Conservation (phyloP, 768 basidiomycete species). For the Kondoa subrosea region DNA sequence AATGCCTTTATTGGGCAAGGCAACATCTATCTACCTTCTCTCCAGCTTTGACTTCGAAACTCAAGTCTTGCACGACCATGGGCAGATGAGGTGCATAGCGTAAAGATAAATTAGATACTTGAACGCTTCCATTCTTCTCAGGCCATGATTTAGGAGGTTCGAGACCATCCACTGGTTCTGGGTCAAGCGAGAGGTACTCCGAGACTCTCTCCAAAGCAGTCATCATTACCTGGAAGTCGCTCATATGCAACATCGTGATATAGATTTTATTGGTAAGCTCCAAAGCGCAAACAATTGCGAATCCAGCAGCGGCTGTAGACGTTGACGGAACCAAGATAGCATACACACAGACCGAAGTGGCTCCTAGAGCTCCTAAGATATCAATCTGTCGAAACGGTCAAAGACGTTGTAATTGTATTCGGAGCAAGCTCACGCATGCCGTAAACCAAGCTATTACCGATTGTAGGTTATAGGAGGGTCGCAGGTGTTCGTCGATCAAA, state of each 20-base stretch:
- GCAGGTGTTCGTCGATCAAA: background rate
- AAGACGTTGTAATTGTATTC: background rate
- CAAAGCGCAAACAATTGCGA: background rate
- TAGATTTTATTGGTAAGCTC: background rate
- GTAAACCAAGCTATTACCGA: background rate
- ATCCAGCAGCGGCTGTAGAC: background rate
- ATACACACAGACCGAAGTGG: background rate
- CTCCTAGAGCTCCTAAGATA: background rate
- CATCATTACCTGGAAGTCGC: background rate
- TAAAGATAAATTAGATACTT: conserved; percentile 31
- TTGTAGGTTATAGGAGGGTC: background rate
- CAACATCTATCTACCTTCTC: background rate
- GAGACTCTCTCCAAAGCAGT: background rate
- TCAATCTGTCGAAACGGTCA: background rate
- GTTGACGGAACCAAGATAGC: background rate
- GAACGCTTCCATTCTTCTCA: conserved; percentile 29
- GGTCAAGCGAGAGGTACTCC: background rate
- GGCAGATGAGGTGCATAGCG: conserved; percentile 26
- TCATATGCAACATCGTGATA: background rate
- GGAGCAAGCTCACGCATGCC: background rate
- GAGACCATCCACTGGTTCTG: conserved; percentile 19
- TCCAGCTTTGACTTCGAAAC: background rate
- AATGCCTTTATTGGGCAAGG: background rate
- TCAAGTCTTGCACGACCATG: background rate
- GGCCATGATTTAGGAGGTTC: conserved; percentile 37